These are phyloP conservation scores for Quercus ilex DNA, from an alignment of 306 rosid genomes.

Conservation along the genomic window DNA sequence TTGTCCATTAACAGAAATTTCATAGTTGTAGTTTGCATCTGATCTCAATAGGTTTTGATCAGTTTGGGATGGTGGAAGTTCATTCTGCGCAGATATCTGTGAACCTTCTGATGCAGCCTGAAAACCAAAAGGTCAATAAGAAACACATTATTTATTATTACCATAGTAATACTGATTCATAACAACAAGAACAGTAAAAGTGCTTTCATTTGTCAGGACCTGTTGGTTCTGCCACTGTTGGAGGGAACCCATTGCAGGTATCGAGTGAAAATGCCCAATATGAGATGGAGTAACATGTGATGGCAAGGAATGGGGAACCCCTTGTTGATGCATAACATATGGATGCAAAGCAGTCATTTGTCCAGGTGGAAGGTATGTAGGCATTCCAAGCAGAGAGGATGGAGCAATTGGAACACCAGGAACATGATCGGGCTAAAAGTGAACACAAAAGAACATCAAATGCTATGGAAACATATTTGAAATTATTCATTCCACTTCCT, in stretches of 20 bases:
- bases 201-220: conserved; percentile 39
- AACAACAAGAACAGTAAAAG: neutral
- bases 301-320: conserved; percentile 66
- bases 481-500: neutral
- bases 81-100: conserved; percentile 54
- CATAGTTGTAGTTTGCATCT: conserved; percentile 57
- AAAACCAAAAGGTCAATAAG: conserved; percentile 17
- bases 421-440: conserved; percentile 58
- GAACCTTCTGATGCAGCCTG: conserved; percentile 64
- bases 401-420: conserved; percentile 70
- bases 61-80: conserved; percentile 55
- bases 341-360: conserved; percentile 85
- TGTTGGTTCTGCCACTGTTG: conserved; percentile 92
- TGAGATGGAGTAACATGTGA: conserved; percentile 77
- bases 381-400: conserved; percentile 77
- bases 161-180: neutral
- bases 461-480: neutral
- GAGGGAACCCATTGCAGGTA: conserved; percentile 64
- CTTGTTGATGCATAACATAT: conserved; percentile 88
- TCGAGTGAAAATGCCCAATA: conserved; percentile 74
- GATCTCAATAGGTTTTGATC: conserved; percentile 61
- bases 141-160: neutral
- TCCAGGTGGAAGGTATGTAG: conserved; percentile 87
- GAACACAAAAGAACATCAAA: conserved; percentile 13
- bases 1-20: conserved; percentile 71